Conservation (phyloP, 352 stramenopile species). For the Pythium aphanidermatum region DNA sequence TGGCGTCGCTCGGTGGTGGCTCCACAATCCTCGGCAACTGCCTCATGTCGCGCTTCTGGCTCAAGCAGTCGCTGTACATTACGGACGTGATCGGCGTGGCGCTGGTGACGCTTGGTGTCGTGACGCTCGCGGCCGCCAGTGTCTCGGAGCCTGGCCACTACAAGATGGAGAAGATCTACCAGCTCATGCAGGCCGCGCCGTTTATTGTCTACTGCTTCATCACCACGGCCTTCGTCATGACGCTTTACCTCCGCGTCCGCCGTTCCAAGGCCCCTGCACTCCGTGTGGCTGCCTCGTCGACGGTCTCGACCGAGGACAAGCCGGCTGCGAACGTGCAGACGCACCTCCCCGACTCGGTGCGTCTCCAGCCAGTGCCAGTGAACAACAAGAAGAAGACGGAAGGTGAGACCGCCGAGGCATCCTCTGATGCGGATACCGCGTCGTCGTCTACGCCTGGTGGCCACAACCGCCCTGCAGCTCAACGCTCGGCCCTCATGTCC, state of each 20-base stretch:
- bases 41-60: constrained; percentile 82
- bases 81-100: constrained; percentile 74
- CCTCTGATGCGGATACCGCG: too few species aligned
- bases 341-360: constrained; percentile 7
- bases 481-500: constrained; percentile 59
- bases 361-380: constrained; percentile 8
- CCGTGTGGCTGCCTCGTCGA: constrained; percentile 36
- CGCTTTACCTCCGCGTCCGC: constrained; percentile 71
- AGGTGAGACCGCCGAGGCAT: background rate
- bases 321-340: background rate
- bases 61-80: constrained; percentile 82
- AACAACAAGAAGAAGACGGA: constrained; percentile 1
- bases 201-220: constrained; percentile 83
- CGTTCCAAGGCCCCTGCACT: constrained; percentile 75
- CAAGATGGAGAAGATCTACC: constrained; percentile 84
- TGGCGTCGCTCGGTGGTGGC: constrained; percentile 72
- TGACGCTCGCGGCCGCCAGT: constrained; percentile 69
- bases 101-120: constrained; percentile 71
- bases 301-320: constrained; percentile 33
- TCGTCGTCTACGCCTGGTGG: background rate
- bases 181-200: constrained; percentile 66
- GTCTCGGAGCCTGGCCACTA: constrained; percentile 71
- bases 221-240: constrained; percentile 79
- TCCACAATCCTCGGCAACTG: constrained; percentile 83
- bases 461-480: background rate